phyloP scores from a whole-genome alignment of 2,329 filamentous ascomycete species.

The Aspergillus hiratsukae region DNA sequence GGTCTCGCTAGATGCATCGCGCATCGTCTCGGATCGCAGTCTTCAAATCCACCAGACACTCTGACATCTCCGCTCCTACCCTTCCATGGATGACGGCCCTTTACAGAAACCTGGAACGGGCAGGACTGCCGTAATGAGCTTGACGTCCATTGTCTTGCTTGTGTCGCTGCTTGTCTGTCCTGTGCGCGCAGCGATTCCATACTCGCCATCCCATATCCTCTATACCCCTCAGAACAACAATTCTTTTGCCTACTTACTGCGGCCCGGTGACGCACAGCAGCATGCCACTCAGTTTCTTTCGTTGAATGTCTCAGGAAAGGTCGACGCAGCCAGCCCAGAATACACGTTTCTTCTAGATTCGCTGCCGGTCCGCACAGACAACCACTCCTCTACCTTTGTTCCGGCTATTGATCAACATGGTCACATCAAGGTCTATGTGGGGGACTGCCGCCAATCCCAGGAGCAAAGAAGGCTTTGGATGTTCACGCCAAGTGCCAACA shows the following conservation, averaged over 20 bases:
- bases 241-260: slow-evolving; percentile 66
- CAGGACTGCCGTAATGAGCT: slow-evolving; percentile 8
- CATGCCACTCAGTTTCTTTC: slow-evolving; percentile 54
- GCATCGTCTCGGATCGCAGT: slow-evolving; percentile 4
- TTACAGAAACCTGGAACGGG: slow-evolving; percentile 9
- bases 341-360: slow-evolving; percentile 26
- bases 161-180: slow-evolving; percentile 19
- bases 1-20: slow-evolving; percentile 13
- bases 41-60: slow-evolving; percentile 2
- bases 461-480: slow-evolving; percentile 61
- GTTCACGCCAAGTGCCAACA: slow-evolving; percentile 50
- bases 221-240: slow-evolving; percentile 48
- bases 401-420: slow-evolving; percentile 65
- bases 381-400: slow-evolving; percentile 61
- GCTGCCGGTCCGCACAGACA: slow-evolving; percentile 29
- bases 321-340: slow-evolving; percentile 47
- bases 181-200: slow-evolving; percentile 55
- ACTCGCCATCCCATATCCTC: slow-evolving; percentile 71
- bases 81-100: slow-evolving; percentile 16
- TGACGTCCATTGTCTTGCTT: slow-evolving; percentile 12
- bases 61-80: not conserved
- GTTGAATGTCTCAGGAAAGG: slow-evolving; percentile 59
- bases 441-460: slow-evolving; percentile 59
- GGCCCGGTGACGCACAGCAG: slow-evolving; percentile 47
- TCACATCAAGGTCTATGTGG: slow-evolving; percentile 68